These are phyloP conservation scores for Oenanthe javanica DNA, from an alignment of 140 eudicot genomes.

Conservation along the genomic window DNA sequence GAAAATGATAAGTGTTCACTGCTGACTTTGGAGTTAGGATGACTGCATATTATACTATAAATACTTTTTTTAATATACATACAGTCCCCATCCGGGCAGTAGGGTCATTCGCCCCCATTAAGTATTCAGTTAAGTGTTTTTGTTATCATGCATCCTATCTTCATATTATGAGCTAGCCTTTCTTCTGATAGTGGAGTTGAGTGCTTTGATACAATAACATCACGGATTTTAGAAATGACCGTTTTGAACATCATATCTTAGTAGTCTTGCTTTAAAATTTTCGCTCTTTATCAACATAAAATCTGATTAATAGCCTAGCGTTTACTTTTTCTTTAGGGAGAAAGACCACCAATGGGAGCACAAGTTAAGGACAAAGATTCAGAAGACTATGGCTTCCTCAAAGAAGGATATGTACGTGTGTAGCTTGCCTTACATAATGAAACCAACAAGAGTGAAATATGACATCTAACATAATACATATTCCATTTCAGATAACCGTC, in stretches of 20 bases:
- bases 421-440: constrained; percentile 4
- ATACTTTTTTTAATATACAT: too few species aligned
- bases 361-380: constrained; percentile 42
- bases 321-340: constrained; percentile 29
- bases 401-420: constrained; percentile 80
- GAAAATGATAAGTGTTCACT: too few species aligned
- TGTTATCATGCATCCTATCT: too few species aligned
- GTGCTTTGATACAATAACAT: neutral
- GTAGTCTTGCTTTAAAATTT: neutral
- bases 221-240: neutral
- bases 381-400: constrained; percentile 40
- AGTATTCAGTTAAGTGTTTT: too few species aligned
- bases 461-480: constrained; percentile 6
- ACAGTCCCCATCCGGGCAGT: too few species aligned
- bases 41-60: too few species aligned
- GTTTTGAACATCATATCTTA: neutral
- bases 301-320: neutral
- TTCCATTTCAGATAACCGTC: constrained; percentile 70
- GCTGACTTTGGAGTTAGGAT: too few species aligned
- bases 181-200: too few species aligned
- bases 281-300: neutral
- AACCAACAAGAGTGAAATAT: neutral
- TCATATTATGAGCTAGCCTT: too few species aligned
- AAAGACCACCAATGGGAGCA: constrained; percentile 20
- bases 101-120: too few species aligned